Percentiles rank a stretch among this genome's conserved stretches.
These are phyloP conservation scores for Fragilaria crotonensis DNA, from an alignment of 108 stramenopile genomes.

Conservation along the genomic window DNA sequence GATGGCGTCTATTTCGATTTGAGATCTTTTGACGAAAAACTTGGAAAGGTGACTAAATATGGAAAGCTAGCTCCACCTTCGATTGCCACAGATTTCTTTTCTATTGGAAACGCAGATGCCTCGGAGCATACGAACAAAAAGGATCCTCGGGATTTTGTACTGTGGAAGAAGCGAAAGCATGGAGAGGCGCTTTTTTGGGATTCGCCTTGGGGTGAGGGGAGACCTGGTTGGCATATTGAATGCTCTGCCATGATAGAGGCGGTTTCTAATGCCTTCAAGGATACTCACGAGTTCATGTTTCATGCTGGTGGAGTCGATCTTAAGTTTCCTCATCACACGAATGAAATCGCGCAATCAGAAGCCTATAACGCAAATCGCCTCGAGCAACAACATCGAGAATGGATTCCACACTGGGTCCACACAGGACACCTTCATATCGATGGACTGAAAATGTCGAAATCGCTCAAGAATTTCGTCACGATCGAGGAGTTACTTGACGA, in stretches of 20 bases:
- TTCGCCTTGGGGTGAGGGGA: slow-evolving; percentile 90
- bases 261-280: slow-evolving; percentile 18
- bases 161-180: slow-evolving; percentile 85
- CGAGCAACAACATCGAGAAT: slow-evolving; percentile 29
- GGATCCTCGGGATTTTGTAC: slow-evolving; percentile 93
- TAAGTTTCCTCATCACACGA: slow-evolving; percentile 98
- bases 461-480: slow-evolving; percentile 94
- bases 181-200: slow-evolving; percentile 61
- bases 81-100: slow-evolving; percentile 47
- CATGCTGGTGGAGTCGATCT: slow-evolving; percentile 96
- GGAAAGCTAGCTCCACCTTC: slow-evolving; percentile 84
- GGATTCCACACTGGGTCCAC: slow-evolving; percentile 98
- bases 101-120: slow-evolving; percentile 13
- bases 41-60: slow-evolving; percentile 47
- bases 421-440: slow-evolving; percentile 97
- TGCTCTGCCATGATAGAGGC: slow-evolving; percentile 91
- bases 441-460: slow-evolving; percentile 98
- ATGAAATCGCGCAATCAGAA: slow-evolving; percentile 96
- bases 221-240: slow-evolving; percentile 99
- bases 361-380: slow-evolving; percentile 28
- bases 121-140: slow-evolving; percentile 43
- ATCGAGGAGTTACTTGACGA: slow-evolving; percentile 59
- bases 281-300: slow-evolving; percentile 47
- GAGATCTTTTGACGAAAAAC: slow-evolving; percentile 53
- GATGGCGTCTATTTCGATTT: slow-evolving; percentile 93